These are phyloP conservation scores for Trichosporon sp. DNA, from an alignment of 1,284 basidiomycete species.

Conservation along the genomic window DNA sequence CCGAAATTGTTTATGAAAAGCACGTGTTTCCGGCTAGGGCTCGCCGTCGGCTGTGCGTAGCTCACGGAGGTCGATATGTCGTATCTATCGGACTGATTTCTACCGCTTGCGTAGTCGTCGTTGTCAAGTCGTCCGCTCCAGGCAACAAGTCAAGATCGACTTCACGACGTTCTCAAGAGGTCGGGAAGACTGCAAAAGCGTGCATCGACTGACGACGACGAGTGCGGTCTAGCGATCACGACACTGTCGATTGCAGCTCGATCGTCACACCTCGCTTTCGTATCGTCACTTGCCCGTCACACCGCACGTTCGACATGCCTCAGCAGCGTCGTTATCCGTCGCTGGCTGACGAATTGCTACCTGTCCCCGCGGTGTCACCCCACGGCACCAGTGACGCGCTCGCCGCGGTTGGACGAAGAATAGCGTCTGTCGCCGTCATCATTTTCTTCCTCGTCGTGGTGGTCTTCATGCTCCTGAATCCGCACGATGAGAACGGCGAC, in stretches of 20 bases:
- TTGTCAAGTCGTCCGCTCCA: background rate
- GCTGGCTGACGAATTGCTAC: constrained; percentile 37
- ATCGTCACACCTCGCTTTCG: background rate
- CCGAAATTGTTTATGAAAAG: constrained; percentile 5
- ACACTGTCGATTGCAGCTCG: background rate
- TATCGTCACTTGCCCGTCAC: background rate
- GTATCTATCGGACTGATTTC: background rate
- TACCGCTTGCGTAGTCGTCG: background rate
- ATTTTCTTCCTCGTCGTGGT: constrained; percentile 38
- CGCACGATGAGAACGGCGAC: background rate
- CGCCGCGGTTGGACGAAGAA: constrained; percentile 25
- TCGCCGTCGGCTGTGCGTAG: background rate
- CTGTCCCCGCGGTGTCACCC: constrained; percentile 13
- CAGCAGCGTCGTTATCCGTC: constrained; percentile 14
- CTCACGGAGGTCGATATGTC: background rate
- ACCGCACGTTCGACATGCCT: constrained; percentile 1
- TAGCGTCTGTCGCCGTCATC: constrained; percentile 34
- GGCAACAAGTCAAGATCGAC: background rate
- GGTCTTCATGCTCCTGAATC: constrained; percentile 28
- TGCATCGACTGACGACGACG: background rate
- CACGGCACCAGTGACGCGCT: constrained; percentile 6
- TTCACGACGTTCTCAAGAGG: background rate
- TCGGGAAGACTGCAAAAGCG: background rate
- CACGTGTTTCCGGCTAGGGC: constrained; percentile 1
- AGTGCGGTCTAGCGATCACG: background rate